A percentile compares a stretch with the other conserved stretches of the same genome.
Evolutionary conservation across 2,329 filamentous ascomycete species (phyloP).

Genomic region (Exserohilum turcica): DNA sequence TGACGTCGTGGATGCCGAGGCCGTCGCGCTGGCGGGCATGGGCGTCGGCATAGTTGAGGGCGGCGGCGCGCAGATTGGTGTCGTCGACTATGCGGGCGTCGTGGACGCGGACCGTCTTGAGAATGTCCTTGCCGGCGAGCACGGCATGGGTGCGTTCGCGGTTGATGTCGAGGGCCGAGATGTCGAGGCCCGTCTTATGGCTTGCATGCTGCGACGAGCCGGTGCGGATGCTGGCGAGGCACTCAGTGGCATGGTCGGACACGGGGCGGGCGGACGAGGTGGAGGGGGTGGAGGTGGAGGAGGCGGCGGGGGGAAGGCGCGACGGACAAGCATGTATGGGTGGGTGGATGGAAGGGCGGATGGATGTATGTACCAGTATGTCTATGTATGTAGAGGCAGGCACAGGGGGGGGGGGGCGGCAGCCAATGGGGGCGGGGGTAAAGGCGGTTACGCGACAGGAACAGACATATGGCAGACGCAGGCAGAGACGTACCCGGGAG

Average conservation of each 20-base stretch:
- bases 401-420: neutral
- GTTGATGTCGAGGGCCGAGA: constrained; percentile 67
- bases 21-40: constrained; percentile 61
- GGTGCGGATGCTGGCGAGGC: constrained; percentile 46
- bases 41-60: constrained; percentile 61
- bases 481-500: constrained; percentile 40
- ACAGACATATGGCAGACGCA: neutral
- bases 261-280: constrained; percentile 1
- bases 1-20: constrained; percentile 68
- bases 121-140: constrained; percentile 67
- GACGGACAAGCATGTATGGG: neutral
- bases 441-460: neutral
- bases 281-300: constrained; percentile 5
- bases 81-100: constrained; percentile 64
- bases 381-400: no score
- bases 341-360: no score
- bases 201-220: constrained; percentile 61
- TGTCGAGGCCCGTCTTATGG: constrained; percentile 68
- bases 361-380: no score
- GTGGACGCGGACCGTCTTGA: constrained; percentile 67
- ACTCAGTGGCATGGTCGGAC: neutral
- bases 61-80: constrained; percentile 65
- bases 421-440: constrained; percentile 8
- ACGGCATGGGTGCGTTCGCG: constrained; percentile 67
- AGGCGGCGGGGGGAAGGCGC: constrained; percentile 5